Evolutionary conservation across 208 protist genomes (phyloP).

Genomic region (Crithidia expoeki): DNA sequence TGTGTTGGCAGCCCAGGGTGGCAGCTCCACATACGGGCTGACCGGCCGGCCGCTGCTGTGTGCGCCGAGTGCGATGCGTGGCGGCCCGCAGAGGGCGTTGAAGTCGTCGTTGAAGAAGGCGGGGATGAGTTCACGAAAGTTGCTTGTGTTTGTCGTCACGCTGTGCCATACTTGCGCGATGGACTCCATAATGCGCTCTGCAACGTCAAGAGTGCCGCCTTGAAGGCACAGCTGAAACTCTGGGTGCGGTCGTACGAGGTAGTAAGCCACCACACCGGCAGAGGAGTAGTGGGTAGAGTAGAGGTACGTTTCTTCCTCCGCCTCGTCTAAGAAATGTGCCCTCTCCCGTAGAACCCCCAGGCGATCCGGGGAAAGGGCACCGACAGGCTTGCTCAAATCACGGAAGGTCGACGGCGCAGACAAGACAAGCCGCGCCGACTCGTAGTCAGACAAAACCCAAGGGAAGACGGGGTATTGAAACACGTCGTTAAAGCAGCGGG

Average conservation of each 20-base stretch:
- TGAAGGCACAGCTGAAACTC: constrained; percentile 91
- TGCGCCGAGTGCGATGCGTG: constrained; percentile 45
- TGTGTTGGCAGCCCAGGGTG: constrained; percentile 86
- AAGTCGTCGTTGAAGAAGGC: constrained; percentile 79
- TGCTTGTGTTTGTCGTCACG: constrained; percentile 49
- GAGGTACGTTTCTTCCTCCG: constrained; percentile 59
- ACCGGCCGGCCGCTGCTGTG: constrained; percentile 50
- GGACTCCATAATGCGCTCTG: constrained; percentile 93
- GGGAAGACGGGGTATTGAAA: constrained; percentile 94
- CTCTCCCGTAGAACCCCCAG: constrained; percentile 65
- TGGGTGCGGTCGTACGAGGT: constrained; percentile 84
- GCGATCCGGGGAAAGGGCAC: constrained; percentile 78
- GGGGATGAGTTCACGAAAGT: constrained; percentile 95
- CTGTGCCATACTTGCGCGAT: constrained; percentile 84
- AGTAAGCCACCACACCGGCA: constrained; percentile 95
- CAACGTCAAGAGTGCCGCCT: constrained; percentile 89
- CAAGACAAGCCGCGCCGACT: constrained; percentile 62
- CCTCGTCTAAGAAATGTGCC: constrained; percentile 35
- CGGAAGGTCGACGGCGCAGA: constrained; percentile 61
- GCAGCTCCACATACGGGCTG: constrained; percentile 71
- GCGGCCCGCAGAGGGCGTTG: constrained; percentile 20
- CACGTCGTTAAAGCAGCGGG: constrained; percentile 50
- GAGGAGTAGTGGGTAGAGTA: constrained; percentile 97
- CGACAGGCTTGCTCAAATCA: constrained; percentile 94
- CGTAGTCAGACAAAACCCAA: constrained; percentile 94